A percentile compares a stretch with the other conserved stretches of the same genome.
Conservation (phyloP, 768 basidiomycete species). For the Rubroboletus satanas region DNA sequence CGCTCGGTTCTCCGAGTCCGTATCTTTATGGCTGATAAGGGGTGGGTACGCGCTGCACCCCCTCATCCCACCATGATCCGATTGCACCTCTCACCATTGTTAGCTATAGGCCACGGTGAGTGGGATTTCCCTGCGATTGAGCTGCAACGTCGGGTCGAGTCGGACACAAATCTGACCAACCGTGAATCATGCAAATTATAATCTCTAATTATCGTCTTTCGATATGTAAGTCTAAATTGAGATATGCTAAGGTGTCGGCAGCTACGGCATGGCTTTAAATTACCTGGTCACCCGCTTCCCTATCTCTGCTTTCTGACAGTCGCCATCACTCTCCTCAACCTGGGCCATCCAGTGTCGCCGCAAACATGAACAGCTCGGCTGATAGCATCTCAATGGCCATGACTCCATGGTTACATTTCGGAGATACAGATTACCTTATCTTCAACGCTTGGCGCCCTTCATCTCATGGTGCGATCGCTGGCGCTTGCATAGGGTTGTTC, state of each 20-base stretch:
- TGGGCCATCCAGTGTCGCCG: not conserved
- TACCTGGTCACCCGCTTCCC: not conserved
- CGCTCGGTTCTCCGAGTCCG: constrained; percentile 7
- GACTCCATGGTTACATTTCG: constrained; percentile 70
- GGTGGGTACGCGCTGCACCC: not conserved
- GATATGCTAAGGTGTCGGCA: not conserved
- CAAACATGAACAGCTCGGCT: constrained; percentile 7
- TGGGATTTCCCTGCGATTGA: not conserved
- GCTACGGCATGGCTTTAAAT: not conserved
- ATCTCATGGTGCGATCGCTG: constrained; percentile 66
- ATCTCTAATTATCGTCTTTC: not conserved
- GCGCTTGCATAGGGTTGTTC: constrained; percentile 70
- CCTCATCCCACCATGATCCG: not conserved
- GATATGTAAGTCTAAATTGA: constrained; percentile 1
- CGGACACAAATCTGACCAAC: not conserved
- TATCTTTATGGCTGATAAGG: not conserved
- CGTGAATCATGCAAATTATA: not conserved
- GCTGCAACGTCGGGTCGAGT: not conserved
- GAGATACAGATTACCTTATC: constrained; percentile 56
- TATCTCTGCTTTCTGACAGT: not conserved
- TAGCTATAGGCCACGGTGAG: not conserved
- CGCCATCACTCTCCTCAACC: not conserved
- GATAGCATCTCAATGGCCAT: constrained; percentile 37
- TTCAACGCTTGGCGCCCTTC: constrained; percentile 69
- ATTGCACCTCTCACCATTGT: not conserved